Base-by-base conservation (phyloP, 345 rosid genomes). In the rapeseed (Brassica napus) region DNA sequence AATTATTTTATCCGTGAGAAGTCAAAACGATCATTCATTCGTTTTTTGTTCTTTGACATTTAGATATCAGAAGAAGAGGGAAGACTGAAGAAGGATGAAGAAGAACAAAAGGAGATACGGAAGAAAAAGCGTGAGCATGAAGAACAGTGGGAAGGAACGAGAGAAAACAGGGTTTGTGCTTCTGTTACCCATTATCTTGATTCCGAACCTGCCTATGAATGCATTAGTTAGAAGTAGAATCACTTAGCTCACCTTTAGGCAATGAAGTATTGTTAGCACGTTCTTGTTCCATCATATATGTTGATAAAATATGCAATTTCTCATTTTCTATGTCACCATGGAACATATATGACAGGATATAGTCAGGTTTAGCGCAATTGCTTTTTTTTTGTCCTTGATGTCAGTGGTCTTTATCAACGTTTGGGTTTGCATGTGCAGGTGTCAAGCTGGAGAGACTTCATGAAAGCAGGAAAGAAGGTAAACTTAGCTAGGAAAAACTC, bases 11-110 rank as follows among this genome's bases (percentile, higher is more conserved):
- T 74, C 8, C 2, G n/a, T 76, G 37, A 71, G 47, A 70, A 70
- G 44, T 30, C 10, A 18, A 72, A 28, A 28, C 35, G 35, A 8
- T 68, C 18, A 72, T 72, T 67, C 67, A 76, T 49, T 49, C 57
- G 14, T 61, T 28, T 49, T 49, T 49, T 52, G n/a, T 79, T 66
- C 57, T 9, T 57, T 68, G 39, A 52, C 65, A 67, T 82, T 18
- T 85, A 95, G 99, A 93, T 93, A 86, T 93, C 97, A 61, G 99
- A 93, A 84, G 99, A 95, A 87, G 99, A 95, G 82, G 99, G 99
- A 59, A 88, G 99, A 84, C 74, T 95, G 82, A 95, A 95, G 88
- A 95, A 91, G 85, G 99, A 95, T 79, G 98, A 95, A 84, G 98
- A 87, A 84, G 99, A 95, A 81, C 91, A 89, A 86, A 95, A 90